Evolutionary conservation across 257 asterid species (phyloP).

Genomic region (Solanum lignicaule): DNA sequence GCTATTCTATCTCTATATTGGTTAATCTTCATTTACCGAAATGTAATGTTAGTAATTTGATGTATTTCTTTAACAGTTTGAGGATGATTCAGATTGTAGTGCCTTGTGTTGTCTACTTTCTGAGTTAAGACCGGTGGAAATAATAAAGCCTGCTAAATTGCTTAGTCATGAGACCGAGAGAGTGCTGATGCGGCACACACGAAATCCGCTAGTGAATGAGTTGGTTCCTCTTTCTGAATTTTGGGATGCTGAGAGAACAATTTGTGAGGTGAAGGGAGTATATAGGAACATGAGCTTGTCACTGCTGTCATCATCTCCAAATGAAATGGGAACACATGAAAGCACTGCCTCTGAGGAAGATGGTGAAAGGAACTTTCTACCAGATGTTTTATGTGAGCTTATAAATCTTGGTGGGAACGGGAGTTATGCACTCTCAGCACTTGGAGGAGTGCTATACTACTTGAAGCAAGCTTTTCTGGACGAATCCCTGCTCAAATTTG

Average conservation of each 20-base stretch:
- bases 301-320: conserved; percentile 20
- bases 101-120: conserved; percentile 70
- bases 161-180: conserved; percentile 80
- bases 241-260: conserved; percentile 87
- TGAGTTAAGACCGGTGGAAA: conserved; percentile 93
- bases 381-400: conserved; percentile 55
- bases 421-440: conserved; percentile 82
- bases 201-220: conserved; percentile 77
- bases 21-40: background rate
- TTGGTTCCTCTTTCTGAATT: conserved; percentile 82
- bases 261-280: conserved; percentile 45
- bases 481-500: conserved; percentile 73
- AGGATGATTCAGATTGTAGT: conserved; percentile 91
- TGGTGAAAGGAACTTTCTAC: conserved; percentile 36
- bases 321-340: conserved; percentile 17
- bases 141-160: conserved; percentile 82
- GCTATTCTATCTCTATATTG: background rate
- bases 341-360: conserved; percentile 19
- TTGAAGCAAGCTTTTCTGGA: conserved; percentile 85
- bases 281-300: conserved; percentile 31
- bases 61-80: conserved; percentile 45
- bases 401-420: conserved; percentile 68
- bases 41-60: background rate
- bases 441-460: conserved; percentile 85
- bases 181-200: conserved; percentile 62